phyloP scores from a whole-genome alignment of 2,329 filamentous ascomycete genomes.

The Alternaria arbusti region DNA sequence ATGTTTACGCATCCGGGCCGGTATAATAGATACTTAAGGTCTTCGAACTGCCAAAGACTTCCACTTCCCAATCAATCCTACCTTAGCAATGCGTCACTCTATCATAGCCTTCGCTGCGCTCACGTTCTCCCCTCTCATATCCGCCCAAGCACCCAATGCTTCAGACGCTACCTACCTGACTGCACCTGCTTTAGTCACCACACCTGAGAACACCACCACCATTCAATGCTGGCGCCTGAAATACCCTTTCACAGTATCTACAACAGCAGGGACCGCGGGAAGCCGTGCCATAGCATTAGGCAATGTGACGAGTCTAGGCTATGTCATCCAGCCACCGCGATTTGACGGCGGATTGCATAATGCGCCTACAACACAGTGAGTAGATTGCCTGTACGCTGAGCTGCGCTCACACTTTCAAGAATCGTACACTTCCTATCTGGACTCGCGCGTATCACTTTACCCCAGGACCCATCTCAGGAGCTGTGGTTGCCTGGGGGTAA shows the following conservation, averaged over 20 bases:
- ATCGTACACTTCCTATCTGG: constrained; percentile 44
- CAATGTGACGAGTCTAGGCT: constrained; percentile 33
- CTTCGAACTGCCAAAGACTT: background rate
- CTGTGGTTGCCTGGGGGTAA: constrained; percentile 44
- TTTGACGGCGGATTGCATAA: constrained; percentile 45
- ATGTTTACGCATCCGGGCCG: background rate
- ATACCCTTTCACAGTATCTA: constrained; percentile 32
- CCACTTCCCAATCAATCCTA: background rate
- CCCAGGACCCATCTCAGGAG: constrained; percentile 25
- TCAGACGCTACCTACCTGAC: constrained; percentile 31
- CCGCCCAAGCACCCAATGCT: constrained; percentile 1
- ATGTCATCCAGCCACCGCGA: constrained; percentile 41
- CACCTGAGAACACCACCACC: constrained; percentile 36
- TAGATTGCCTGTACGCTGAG: background rate
- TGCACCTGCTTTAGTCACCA: constrained; percentile 43
- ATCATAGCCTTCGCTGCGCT: background rate
- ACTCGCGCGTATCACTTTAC: constrained; percentile 41
- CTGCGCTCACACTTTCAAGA: background rate
- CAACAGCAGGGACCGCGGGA: constrained; percentile 35
- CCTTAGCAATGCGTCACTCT: background rate
- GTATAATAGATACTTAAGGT: background rate
- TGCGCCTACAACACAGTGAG: constrained; percentile 39
- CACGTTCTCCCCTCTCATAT: background rate
- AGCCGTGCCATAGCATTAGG: constrained; percentile 26
- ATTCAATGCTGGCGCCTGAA: constrained; percentile 47